Base-by-base conservation (phyloP, 768 basidiomycete genomes). In the Psilocybe subaeruginosa region DNA sequence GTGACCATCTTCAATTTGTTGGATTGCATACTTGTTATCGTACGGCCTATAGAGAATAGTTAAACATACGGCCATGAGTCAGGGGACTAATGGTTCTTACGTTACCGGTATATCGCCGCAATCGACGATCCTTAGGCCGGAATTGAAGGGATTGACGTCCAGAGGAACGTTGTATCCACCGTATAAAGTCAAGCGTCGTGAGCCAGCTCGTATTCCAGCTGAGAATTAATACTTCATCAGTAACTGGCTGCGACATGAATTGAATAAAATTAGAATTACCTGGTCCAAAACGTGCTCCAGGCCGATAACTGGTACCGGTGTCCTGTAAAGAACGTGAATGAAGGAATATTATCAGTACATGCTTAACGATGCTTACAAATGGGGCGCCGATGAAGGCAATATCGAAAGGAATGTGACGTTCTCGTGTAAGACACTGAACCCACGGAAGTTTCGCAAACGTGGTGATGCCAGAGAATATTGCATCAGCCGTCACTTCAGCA, bases 401-500 rank as follows among this genome's bases (percentile, higher is more conserved):
- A 73, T 96, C 94, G 65, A 92, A 88, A 0, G 81, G 72, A 31
- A 77, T 72, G 55, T 85, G 69, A 49, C 72, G 80, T 57, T 89
- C 85, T 63, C 82, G 82, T 46, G 85, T 86, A 54, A 95, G 84
- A 71, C 93, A 95, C 64, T 88, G 84, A 0, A 87, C 82, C 85
- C 90, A 93, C 29, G 92, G 92, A n/a, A 96, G 81, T 72, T 84
- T 93, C 16, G 94, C 93, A 70, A 95, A 96, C 2, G 92, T 92
- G 1, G 87, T 85, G 35, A 93, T 89, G 8, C 93, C 93, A 49
- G 90, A 87, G 74, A 94, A 95, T 37, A 90, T 76, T 16, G 92
- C 85, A 69, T 95, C 88, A 3, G 88, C 88, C 45, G 89, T 91
- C 31, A 90, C 89, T 90, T 52, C n/a, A 50, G 43, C 16, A 62